Base-by-base conservation (phyloP, 192 early-diverging fungal species). In the Gaertneriomyces sp. region DNA sequence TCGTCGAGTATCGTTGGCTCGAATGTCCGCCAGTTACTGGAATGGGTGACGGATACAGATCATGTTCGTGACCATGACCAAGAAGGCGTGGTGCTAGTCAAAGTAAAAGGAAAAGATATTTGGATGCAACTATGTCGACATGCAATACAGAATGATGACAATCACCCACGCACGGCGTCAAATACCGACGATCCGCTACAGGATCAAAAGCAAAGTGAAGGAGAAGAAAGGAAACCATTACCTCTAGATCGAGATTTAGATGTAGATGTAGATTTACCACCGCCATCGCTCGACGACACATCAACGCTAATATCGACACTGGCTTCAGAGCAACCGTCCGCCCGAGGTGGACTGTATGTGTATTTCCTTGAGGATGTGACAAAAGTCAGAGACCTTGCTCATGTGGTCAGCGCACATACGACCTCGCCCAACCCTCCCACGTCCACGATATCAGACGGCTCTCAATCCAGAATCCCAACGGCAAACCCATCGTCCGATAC, bases 281-380 rank as follows among this genome's bases (percentile, higher is more conserved):
- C 25, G 25, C 25, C 25, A 33, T 33, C 4, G 16, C 54, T 38
- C 4, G 19, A 14, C 14, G 33, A 58, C 19, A 20, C 19, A 17
- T 42, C 11, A 25, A 43, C 58, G 39, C 14, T 14, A 4, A 63
- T 3, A 42, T 41, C 19, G 19, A 10, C 16, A 38, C 46, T 3
- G 45, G n/a, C 49, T 3, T 14, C 16, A 17, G 25, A 14, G 20
- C 43, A 12, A 8, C 8, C 12, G 53, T 43, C 6, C 63, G 11
- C 17, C 0, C 47, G 12, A 49, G 54, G 39, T n/a, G 54, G 54
- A 38, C 17, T 56, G 25, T 33, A 33, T 56, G 54, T 68, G 9
- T 68, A 58, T 55, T 68, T 68, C 39, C 14, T 68, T 39, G 56
- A 68, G 9, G 66, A 68, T 42, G 53, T 68, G 20, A 60, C 66